Base-by-base conservation (phyloP, 345 rosid species). In the Physaria fendleri region DNA sequence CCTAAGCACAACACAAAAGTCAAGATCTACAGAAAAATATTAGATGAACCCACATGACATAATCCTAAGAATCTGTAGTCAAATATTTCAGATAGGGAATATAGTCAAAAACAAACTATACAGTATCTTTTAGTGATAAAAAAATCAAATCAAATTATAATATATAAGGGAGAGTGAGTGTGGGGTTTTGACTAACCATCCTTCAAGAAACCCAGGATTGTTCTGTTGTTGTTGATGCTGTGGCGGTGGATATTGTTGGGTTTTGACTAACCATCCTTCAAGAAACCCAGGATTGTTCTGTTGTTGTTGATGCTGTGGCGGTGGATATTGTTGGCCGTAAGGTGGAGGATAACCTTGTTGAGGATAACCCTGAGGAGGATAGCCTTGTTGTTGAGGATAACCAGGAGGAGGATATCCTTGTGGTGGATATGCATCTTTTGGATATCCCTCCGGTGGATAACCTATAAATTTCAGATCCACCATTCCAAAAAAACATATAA, bases 391-490 rank as follows among this genome's bases (percentile, higher is more conserved):
- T 39, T 93, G 74, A 45, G 95, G 73, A 54, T 90, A 87, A 6
- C 95, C 98, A 48, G 79, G 91, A 2, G 71, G 82, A 8, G 92
- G 76, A 43, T 83, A 87, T 0, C 84, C 82, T 8, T 76, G 92
- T 0, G 53, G 74, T 12, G 74, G 74, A 62, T 55, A 81, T 52
- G 64, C 81, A 76, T 45, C 86, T 70, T 46, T 74, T 73, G 95
- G 71, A 58, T 90, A 87, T 41, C 95, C 98, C 62, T 85, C 95
- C 7, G 90, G 84, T 0, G 96, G 95, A 78, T 91, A 91, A 78
- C 95, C 98, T 91, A 45, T 39, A 14, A 17, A 8, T 20, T 50
- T 38, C 72, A 76, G 64, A 75, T 64, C 66, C 62, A 43, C 1
- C 29, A 27, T n/a, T 69, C 43, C 64, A 16, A 49, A 35, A 43